Percentiles rank a stretch among this genome's conserved stretches.
Conservation (phyloP, 768 basidiomycete species). For the Psilocybe cubensis region DNA sequence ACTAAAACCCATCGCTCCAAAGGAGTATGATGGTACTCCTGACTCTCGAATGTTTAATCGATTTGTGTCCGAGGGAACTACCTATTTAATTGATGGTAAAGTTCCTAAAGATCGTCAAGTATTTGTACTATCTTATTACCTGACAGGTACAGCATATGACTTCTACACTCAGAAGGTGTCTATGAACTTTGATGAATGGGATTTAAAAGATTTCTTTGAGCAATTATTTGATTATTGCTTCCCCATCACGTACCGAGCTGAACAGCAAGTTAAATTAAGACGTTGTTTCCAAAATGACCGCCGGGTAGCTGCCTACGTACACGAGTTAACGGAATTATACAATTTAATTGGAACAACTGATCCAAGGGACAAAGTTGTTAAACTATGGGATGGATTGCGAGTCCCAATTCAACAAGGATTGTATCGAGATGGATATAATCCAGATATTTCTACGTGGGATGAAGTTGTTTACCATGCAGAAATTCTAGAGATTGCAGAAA, state of each 20-base stretch:
- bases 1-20: constrained; percentile 24
- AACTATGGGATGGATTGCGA: constrained; percentile 37
- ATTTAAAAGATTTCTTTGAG: constrained; percentile 29
- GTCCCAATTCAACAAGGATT: constrained; percentile 29
- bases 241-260: constrained; percentile 21
- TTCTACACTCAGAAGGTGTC: constrained; percentile 36
- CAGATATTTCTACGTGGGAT: constrained; percentile 27
- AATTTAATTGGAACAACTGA: constrained; percentile 33
- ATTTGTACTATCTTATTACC: constrained; percentile 19
- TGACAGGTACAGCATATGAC: constrained; percentile 31
- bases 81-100: constrained; percentile 20
- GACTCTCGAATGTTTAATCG: constrained; percentile 15
- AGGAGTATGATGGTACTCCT: constrained; percentile 21
- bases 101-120: constrained; percentile 11
- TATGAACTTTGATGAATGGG: constrained; percentile 26
- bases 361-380: constrained; percentile 31
- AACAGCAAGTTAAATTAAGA: constrained; percentile 29
- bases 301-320: constrained; percentile 33
- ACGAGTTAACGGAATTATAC: constrained; percentile 36
- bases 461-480: constrained; percentile 32
- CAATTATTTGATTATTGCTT: constrained; percentile 42
- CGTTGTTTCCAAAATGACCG: constrained; percentile 26
- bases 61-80: constrained; percentile 19
- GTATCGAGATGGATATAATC: constrained; percentile 31
- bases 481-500: constrained; percentile 19